Conservation (phyloP, 345 rosid species). For the Salix exigua region DNA sequence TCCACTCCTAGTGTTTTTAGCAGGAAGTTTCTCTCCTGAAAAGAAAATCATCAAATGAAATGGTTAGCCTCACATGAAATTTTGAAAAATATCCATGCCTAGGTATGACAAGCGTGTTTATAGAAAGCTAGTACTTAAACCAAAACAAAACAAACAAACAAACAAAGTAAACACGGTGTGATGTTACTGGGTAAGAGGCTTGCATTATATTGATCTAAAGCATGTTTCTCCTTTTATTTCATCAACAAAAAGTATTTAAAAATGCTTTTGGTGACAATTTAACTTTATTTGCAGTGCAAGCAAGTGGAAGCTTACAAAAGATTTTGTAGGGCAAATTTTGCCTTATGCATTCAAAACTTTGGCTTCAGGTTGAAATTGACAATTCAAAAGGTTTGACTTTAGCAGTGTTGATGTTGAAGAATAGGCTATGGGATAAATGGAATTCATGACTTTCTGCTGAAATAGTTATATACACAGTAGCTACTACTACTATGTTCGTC, state of each 20-base stretch:
- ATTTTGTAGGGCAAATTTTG: neutral
- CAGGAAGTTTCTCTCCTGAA: slow-evolving; percentile 92
- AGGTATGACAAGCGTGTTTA: neutral
- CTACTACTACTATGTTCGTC: neutral
- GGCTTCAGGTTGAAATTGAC: slow-evolving; percentile 1
- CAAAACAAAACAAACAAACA: neutral
- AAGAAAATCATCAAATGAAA: slow-evolving; percentile 2
- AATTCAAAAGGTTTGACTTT: neutral
- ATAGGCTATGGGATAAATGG: neutral
- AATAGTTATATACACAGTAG: slow-evolving; percentile 3
- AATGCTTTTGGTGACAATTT: neutral
- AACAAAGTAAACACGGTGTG: neutral
- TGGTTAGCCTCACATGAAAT: slow-evolving; percentile 22
- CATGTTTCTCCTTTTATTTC: neutral
- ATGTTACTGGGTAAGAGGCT: neutral
- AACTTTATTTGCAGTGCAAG: neutral
- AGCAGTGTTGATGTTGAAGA: neutral
- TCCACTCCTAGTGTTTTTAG: slow-evolving; percentile 90
- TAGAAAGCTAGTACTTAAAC: neutral
- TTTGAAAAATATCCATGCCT: slow-evolving; percentile 1
- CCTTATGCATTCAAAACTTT: neutral
- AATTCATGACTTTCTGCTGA: neutral
- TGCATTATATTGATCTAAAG: neutral
- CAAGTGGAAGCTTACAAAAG: neutral
- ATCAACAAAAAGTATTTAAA: neutral